phyloP scores from a whole-genome alignment of 148 eudicot species.

The Diospyros kaki region DNA sequence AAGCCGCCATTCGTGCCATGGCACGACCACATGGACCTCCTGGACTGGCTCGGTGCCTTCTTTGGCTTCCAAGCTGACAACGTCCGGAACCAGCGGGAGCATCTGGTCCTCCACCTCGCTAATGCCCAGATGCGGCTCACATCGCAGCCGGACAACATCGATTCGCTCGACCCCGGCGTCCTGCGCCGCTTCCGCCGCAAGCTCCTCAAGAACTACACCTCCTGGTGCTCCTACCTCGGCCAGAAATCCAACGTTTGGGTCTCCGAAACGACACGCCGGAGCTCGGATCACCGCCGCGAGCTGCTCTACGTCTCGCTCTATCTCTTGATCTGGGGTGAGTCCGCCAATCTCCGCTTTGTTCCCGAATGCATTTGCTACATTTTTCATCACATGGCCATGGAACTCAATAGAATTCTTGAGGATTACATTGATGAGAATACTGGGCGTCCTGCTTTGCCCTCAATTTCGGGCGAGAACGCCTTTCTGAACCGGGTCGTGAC shows the following conservation, averaged over 20 bases:
- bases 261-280: constrained; percentile 28
- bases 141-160: constrained; percentile 59
- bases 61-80: constrained; percentile 73
- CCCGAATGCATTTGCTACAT: constrained; percentile 69
- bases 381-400: constrained; percentile 72
- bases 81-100: constrained; percentile 73
- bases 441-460: constrained; percentile 56
- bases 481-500: constrained; percentile 45
- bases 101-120: constrained; percentile 73
- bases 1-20: constrained; percentile 54
- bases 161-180: constrained; percentile 43
- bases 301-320: constrained; percentile 55
- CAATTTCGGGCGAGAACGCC: constrained; percentile 48
- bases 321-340: constrained; percentile 77
- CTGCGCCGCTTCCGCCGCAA: constrained; percentile 64
- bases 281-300: constrained; percentile 54
- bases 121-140: constrained; percentile 74
- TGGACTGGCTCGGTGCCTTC: constrained; percentile 82
- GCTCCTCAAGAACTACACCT: constrained; percentile 50
- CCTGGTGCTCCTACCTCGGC: constrained; percentile 72
- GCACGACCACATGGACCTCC: constrained; percentile 57
- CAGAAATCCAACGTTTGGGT: constrained; percentile 51
- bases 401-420: constrained; percentile 60
- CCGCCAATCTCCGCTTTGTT: constrained; percentile 63
- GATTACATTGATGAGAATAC: constrained; percentile 71